Evolutionary conservation across 192 early-diverging fungal genomes (phyloP), one percentile per base, ranked within the genome.

Genomic region (Spinellus fusiger): DNA sequence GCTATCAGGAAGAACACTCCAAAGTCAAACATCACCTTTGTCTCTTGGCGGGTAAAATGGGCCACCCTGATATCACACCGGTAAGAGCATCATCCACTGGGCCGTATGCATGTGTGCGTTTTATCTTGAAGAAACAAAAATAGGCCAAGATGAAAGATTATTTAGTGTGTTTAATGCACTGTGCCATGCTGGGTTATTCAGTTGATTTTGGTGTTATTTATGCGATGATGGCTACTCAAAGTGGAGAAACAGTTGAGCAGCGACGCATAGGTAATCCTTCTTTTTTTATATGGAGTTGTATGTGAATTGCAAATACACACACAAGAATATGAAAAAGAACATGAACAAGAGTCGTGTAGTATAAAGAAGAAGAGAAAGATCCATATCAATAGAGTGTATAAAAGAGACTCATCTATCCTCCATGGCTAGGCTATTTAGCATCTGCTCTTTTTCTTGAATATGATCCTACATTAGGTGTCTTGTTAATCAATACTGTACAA

Each of bases 401-500:
- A n/a, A n/a, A n/a, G n/a, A n/a, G n/a, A n/a, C n/a, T n/a, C n/a
- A n/a, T n/a, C n/a, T n/a, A n/a, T n/a, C n/a, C n/a, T n/a, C n/a
- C n/a, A n/a, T n/a, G n/a, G 25, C 25, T 49, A 81, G 79, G 80
- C 12, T 82, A 82, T 38, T 50, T 82, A 29, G 68, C 76, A 4
- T 79, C 76, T 49, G 70, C 70, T 34, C 49, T 82, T 18, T 68
- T 82, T 9, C 61, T 82, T 4, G 58, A 74, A 16, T 64, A 82
- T 46, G 70, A 74, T 20, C 72, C 73, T 64, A 73, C 79, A 56
- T 55, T 79, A 10, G 73, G 73, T 49, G 80, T 82, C 31, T 80
- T 82, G 80, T 50, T 82, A 15, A 67, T 80, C 15, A 82, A 82
- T 59, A 82, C 80, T 5, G 50, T 82, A 9, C 78, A 80, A 71